Percentiles rank a stretch among this genome's conserved stretches.
These are phyloP conservation scores for Coccomyxa sp. DNA, from an alignment of 139 green algal species.

Conservation along the genomic window DNA sequence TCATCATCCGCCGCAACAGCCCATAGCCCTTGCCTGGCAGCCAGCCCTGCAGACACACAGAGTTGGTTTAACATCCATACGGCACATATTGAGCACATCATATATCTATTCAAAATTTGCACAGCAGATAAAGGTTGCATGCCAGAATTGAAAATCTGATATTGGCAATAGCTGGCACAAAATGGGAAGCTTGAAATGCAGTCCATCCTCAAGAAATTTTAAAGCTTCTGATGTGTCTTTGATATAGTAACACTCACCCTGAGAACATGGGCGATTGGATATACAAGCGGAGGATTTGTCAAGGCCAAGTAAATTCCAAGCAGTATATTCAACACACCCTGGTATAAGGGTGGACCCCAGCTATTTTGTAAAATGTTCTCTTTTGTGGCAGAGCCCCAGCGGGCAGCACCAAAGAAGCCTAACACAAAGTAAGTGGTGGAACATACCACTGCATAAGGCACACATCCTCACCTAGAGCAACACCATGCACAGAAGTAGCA, in stretches of 20 bases:
- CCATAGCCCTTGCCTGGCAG: not conserved
- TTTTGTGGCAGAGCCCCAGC: conserved; percentile 4
- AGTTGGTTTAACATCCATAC: too few species aligned
- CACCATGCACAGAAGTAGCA: too few species aligned
- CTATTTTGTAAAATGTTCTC: conserved; percentile 13
- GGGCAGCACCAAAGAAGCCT: conserved; percentile 18
- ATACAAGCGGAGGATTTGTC: conserved; percentile 5
- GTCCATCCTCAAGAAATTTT: too few species aligned
- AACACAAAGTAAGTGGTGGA: conserved; percentile 10
- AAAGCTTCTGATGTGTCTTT: too few species aligned
- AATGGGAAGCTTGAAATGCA: too few species aligned
- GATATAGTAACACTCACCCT: not conserved
- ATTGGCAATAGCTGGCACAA: too few species aligned
- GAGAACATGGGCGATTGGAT: conserved; percentile 2
- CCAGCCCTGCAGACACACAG: not conserved
- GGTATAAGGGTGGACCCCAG: not conserved
- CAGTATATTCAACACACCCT: conserved; percentile 9
- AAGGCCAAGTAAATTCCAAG: conserved; percentile 16
- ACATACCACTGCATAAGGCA: not conserved
- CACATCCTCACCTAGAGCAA: too few species aligned
- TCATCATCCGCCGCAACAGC: conserved; percentile 1
- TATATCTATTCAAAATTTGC: too few species aligned
- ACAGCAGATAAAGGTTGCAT: too few species aligned
- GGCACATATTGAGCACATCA: too few species aligned
- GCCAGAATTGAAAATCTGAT: too few species aligned